A percentile compares a stretch with the other conserved stretches of the same genome.
Evolutionary conservation across 345 rosid species (phyloP).

Genomic region (Nasturtium officinale): DNA sequence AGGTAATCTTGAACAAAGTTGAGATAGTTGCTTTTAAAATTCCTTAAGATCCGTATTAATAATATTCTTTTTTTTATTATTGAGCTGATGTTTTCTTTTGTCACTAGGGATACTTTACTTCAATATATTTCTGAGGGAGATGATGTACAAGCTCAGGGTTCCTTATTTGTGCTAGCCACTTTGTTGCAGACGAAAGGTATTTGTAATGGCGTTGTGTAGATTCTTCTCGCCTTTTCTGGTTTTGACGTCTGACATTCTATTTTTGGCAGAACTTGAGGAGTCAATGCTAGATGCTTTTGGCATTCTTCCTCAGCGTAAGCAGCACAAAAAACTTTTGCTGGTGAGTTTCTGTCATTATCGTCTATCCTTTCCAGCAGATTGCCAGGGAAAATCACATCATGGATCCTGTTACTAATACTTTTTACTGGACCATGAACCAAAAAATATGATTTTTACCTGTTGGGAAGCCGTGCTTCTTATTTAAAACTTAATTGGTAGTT

Average conservation of each 20-base stretch:
- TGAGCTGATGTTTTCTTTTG: neutral
- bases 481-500: constrained; percentile 33
- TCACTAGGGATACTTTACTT: constrained; percentile 76
- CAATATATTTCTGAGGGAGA: constrained; percentile 66
- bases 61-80: neutral
- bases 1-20: constrained; percentile 55
- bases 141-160: constrained; percentile 76
- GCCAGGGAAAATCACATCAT: neutral
- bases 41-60: neutral
- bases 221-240: constrained; percentile 26
- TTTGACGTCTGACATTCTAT: constrained; percentile 13
- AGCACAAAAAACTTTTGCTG: constrained; percentile 89
- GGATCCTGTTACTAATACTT: constrained; percentile 1
- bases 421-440: constrained; percentile 8
- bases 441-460: constrained; percentile 12
- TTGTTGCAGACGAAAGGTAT: constrained; percentile 96
- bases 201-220: constrained; percentile 27
- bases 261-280: constrained; percentile 79
- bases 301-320: constrained; percentile 95
- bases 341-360: constrained; percentile 51
- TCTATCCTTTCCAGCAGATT: constrained; percentile 6
- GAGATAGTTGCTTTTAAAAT: constrained; percentile 13
- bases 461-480: constrained; percentile 14
- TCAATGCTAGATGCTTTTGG: constrained; percentile 97
- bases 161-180: constrained; percentile 83